Evolutionary conservation across 75 land plant genomes (phyloP).

Genomic region (Ceratopteris richardii): DNA sequence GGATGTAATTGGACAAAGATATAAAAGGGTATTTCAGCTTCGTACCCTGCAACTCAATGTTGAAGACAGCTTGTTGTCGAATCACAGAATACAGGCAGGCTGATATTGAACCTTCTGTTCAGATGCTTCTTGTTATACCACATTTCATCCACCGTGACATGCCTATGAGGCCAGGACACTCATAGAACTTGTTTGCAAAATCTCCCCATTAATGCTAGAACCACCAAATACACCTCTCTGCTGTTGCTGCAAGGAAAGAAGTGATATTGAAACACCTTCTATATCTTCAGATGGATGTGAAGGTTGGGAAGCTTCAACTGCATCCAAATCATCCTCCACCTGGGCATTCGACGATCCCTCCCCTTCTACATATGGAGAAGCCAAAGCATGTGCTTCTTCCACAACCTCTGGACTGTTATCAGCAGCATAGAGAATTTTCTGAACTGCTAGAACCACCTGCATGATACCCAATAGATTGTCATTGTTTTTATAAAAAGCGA

Average conservation of each 20-base stretch:
- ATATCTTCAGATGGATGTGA: not conserved
- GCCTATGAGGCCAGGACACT: no score
- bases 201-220: not conserved
- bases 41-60: no score
- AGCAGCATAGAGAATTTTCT: slow-evolving; percentile 10
- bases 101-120: no score
- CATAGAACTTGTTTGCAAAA: not conserved
- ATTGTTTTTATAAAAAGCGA: not conserved
- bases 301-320: not conserved
- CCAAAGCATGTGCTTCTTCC: slow-evolving; percentile 8
- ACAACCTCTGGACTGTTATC: slow-evolving; percentile 14
- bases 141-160: no score
- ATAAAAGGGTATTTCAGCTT: no score
- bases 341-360: not conserved
- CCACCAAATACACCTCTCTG: not conserved
- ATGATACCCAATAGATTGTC: not conserved
- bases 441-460: slow-evolving; percentile 13
- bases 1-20: no score
- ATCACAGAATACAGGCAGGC: no score
- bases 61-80: no score
- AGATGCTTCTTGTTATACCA: no score
- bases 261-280: not conserved
- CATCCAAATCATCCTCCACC: not conserved
- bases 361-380: not conserved
- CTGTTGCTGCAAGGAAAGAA: not conserved